These are phyloP conservation scores for Apocynum venetum DNA, from an alignment of 257 asterid species.

Conservation along the genomic window DNA sequence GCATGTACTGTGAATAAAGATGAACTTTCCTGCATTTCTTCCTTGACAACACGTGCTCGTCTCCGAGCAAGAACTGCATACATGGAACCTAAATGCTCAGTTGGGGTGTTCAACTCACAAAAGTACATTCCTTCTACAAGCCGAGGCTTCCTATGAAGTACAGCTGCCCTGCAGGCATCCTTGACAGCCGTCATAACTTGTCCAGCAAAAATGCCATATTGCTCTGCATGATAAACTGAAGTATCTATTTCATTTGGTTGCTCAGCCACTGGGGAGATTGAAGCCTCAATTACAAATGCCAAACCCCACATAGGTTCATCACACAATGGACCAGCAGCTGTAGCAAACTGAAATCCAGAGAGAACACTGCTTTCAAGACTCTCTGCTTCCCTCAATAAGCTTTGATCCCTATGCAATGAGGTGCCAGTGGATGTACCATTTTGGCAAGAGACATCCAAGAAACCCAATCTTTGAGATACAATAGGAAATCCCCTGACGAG, in stretches of 20 bases:
- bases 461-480: constrained; percentile 65
- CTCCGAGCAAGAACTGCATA: constrained; percentile 80
- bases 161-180: constrained; percentile 85
- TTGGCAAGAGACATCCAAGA: constrained; percentile 30
- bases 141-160: constrained; percentile 72
- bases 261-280: constrained; percentile 36
- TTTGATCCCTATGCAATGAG: constrained; percentile 30
- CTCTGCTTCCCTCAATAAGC: constrained; percentile 54
- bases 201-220: constrained; percentile 70
- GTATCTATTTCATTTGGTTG: constrained; percentile 37
- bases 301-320: constrained; percentile 98
- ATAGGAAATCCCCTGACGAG: constrained; percentile 61
- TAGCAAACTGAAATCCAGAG: constrained; percentile 92
- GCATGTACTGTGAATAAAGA: constrained; percentile 80
- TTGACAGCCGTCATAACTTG: constrained; percentile 86
- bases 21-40: constrained; percentile 97
- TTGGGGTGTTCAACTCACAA: constrained; percentile 81
- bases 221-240: constrained; percentile 52
- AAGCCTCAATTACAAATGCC: constrained; percentile 65
- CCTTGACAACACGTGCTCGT: constrained; percentile 78
- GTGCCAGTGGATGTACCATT: constrained; percentile 28
- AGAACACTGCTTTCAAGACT: constrained; percentile 77
- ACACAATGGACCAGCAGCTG: constrained; percentile 88
- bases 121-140: constrained; percentile 82
- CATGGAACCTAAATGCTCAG: constrained; percentile 79